Percentiles rank a stretch among this genome's conserved stretches.
Conservation (phyloP, 2,329 filamentous ascomycete species). For the Colletotrichum zoysiae region DNA sequence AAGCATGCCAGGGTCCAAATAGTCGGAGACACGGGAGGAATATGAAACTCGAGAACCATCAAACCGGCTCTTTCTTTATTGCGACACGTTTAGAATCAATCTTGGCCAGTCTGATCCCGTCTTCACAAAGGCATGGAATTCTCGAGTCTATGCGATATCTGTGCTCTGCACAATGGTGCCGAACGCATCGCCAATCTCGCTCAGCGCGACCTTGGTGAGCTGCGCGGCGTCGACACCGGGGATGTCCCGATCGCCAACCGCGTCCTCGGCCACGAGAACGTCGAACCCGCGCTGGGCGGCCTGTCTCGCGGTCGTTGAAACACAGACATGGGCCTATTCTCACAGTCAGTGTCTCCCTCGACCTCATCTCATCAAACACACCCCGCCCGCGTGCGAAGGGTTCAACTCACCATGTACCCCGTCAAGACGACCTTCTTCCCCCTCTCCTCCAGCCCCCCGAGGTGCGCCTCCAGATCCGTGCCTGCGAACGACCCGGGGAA, state of each 20-base stretch:
- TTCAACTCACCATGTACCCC: constrained; percentile 66
- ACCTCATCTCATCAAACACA: too few relatives aligned
- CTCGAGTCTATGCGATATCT: constrained; percentile 42
- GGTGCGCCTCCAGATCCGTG: constrained; percentile 67
- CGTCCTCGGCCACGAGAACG: constrained; percentile 71
- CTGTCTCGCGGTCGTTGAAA: constrained; percentile 72
- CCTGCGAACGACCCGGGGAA: constrained; percentile 71
- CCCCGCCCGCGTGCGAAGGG: too few relatives aligned
- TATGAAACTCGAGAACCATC: not conserved
- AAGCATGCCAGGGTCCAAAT: not conserved
- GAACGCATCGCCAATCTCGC: constrained; percentile 73
- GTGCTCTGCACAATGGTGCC: constrained; percentile 66
- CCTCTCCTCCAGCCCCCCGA: constrained; percentile 63
- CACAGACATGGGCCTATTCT: constrained; percentile 72
- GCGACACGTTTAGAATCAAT: not conserved
- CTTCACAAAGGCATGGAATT: too few relatives aligned
- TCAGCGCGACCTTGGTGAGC: constrained; percentile 63
- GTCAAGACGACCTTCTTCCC: constrained; percentile 72
- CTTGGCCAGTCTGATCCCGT: not conserved
- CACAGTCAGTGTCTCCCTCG: not conserved
- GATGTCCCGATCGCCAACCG: constrained; percentile 75
- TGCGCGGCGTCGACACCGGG: constrained; percentile 70
- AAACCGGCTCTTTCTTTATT: not conserved
- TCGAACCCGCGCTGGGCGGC: constrained; percentile 73
- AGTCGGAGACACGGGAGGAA: not conserved